Percentiles rank a stretch among this genome's conserved stretches.
These are phyloP conservation scores for Aspergillus uvarum DNA, from an alignment of 2,329 filamentous ascomycete species.

Conservation along the genomic window DNA sequence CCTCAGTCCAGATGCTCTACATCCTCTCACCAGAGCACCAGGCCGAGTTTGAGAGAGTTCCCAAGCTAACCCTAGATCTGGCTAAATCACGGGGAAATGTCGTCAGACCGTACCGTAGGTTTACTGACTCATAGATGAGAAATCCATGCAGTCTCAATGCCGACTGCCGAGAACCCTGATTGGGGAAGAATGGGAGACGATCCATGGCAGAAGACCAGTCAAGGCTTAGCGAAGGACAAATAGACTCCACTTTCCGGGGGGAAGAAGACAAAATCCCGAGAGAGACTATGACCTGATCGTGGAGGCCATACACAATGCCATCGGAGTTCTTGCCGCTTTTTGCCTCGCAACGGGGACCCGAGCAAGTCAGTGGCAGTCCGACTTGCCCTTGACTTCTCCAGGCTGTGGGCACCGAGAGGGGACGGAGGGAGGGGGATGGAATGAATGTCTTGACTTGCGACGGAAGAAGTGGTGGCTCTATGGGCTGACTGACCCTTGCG, in stretches of 20 bases:
- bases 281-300: neutral
- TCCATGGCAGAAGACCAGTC: neutral
- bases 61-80: neutral
- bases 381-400: neutral
- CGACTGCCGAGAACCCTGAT: neutral
- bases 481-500: conserved; percentile 11
- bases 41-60: neutral
- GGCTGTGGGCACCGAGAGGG: neutral
- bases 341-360: neutral
- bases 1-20: neutral
- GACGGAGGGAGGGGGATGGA: neutral
- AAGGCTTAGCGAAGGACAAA: neutral
- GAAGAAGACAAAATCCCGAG: neutral
- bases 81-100: neutral
- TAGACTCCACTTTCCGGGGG: neutral
- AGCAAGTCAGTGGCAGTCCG: neutral
- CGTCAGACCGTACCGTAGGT: neutral
- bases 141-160: neutral
- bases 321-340: neutral
- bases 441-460: neutral
- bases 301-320: neutral
- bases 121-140: neutral
- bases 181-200: neutral
- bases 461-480: neutral
- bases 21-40: neutral